Conservation (phyloP, 2,329 filamentous ascomycete species). For the Raffaelea albimanens region DNA sequence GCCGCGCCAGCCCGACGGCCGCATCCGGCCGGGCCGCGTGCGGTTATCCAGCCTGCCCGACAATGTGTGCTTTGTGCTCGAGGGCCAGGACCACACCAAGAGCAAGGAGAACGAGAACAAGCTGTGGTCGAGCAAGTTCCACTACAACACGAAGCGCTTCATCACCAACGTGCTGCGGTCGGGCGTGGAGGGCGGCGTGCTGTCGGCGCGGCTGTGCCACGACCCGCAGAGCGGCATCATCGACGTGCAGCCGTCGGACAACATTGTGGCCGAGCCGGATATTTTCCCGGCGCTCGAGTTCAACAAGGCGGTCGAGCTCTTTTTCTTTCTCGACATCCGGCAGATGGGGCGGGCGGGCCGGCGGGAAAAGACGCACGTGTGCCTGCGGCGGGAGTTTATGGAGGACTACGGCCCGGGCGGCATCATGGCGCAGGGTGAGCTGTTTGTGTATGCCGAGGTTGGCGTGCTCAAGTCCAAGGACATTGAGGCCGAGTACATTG, state of each 20-base stretch:
- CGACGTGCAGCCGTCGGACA: neutral
- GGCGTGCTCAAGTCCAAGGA: neutral
- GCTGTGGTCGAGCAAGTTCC: neutral
- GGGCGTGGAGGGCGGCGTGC: neutral
- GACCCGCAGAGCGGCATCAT: neutral
- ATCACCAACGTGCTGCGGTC: neutral
- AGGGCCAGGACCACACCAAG: neutral
- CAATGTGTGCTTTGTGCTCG: neutral
- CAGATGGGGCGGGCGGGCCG: neutral
- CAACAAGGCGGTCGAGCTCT: neutral
- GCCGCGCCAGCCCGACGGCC: neutral
- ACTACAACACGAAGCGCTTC: neutral
- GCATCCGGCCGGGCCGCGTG: neutral
- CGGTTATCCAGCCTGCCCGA: neutral
- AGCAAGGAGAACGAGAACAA: neutral
- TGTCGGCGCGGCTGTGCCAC: neutral
- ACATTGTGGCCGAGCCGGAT: neutral
- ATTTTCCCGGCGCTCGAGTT: neutral
- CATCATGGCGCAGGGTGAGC: neutral
- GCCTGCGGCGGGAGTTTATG: neutral
- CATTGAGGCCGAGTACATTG: neutral
- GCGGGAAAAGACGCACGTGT: neutral
- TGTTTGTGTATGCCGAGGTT: neutral
- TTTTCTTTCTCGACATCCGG: neutral
- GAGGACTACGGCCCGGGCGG: neutral